These are phyloP conservation scores for Multifurca ochricompacta DNA, from an alignment of 768 basidiomycete genomes.

Conservation along the genomic window DNA sequence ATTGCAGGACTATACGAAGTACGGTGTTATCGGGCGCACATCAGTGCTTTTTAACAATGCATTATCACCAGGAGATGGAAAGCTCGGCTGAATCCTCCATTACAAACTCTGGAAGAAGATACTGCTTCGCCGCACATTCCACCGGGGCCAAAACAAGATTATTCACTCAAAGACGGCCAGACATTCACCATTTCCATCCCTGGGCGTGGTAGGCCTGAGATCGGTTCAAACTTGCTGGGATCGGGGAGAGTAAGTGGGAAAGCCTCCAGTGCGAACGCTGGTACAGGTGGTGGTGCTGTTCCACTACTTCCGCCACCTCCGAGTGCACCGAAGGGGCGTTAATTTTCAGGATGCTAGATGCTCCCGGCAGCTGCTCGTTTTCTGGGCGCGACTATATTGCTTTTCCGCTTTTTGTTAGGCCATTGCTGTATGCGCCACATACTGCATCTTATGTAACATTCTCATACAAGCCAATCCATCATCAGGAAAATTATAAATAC, in stretches of 20 bases:
- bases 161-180: constrained; percentile 89
- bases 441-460: no score
- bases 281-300: constrained; percentile 34
- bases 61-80: constrained; percentile 4
- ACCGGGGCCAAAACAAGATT: constrained; percentile 82
- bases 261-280: constrained; percentile 11
- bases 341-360: neutral
- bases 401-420: no score
- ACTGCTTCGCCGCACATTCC: constrained; percentile 60
- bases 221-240: constrained; percentile 30
- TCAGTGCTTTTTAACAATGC: neutral
- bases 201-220: constrained; percentile 45
- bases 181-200: constrained; percentile 91
- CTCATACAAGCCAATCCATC: no score
- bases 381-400: no score
- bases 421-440: no score
- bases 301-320: constrained; percentile 85
- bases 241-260: constrained; percentile 6
- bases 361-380: neutral
- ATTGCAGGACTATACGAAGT: constrained; percentile 83
- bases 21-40: constrained; percentile 1
- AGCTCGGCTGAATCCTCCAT: constrained; percentile 13
- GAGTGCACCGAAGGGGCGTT: constrained; percentile 45
- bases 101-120: constrained; percentile 45
- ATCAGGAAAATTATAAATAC: no score